These are phyloP conservation scores for Kurtzmaniella quercitrusa DNA, from an alignment of 1,139 yeast genomes.

Conservation along the genomic window DNA sequence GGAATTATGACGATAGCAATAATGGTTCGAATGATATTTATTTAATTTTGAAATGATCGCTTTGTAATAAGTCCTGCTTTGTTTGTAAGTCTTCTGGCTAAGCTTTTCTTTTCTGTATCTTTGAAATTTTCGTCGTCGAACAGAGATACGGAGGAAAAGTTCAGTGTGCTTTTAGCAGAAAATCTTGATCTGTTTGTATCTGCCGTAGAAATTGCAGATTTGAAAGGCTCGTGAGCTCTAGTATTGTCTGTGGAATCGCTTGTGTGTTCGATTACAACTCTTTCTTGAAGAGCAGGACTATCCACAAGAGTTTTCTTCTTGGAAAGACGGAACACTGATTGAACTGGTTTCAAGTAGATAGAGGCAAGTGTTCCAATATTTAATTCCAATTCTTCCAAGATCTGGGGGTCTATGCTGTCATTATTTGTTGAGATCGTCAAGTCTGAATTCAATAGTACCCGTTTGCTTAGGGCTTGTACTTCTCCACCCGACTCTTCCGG, in stretches of 20 bases:
- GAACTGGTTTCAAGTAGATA: conserved; percentile 78
- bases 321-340: conserved; percentile 69
- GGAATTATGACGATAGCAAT: background rate
- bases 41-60: conserved; percentile 14
- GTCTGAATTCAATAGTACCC: conserved; percentile 54
- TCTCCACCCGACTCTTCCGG: conserved; percentile 17
- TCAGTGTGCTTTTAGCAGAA: background rate
- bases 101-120: conserved; percentile 19
- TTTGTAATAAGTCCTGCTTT: conserved; percentile 17
- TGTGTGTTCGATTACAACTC: conserved; percentile 9
- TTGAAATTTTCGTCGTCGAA: conserved; percentile 8
- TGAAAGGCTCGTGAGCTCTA: background rate
- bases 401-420: conserved; percentile 64
- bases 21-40: conserved; percentile 3
- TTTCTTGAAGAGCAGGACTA: conserved; percentile 60
- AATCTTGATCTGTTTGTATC: background rate
- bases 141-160: conserved; percentile 9
- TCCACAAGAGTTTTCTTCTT: conserved; percentile 49
- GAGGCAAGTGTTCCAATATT: conserved; percentile 82
- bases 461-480: conserved; percentile 44
- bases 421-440: conserved; percentile 68
- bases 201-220: background rate
- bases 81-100: conserved; percentile 28
- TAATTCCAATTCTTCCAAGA: conserved; percentile 77
- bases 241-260: background rate